Evolutionary conservation across 768 basidiomycete genomes (phyloP).

Genomic region (Dioszegia aurantiaca): DNA sequence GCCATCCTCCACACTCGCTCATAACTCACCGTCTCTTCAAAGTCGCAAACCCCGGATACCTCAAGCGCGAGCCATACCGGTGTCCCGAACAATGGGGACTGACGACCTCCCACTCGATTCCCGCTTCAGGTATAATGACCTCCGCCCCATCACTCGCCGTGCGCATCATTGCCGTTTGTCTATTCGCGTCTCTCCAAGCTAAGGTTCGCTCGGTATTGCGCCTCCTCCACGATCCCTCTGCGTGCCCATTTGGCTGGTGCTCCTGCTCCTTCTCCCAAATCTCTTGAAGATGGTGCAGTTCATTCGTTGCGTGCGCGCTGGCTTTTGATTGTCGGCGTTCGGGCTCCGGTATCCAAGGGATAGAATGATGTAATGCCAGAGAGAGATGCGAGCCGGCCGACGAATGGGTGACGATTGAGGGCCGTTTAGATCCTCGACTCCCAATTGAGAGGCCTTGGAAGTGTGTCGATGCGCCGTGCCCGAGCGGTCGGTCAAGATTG

Average conservation of each 20-base stretch:
- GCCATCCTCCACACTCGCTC: not conserved
- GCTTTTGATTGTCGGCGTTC: too few relatives aligned
- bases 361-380: not conserved
- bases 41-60: not conserved
- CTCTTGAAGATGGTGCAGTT: not conserved
- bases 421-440: conserved; percentile 27
- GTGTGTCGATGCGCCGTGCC: conserved; percentile 14
- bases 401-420: conserved; percentile 31
- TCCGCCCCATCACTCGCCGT: conserved; percentile 46
- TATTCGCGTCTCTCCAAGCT: conserved; percentile 28
- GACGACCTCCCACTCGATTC: conserved; percentile 41
- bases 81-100: conserved; percentile 38
- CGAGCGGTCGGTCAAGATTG: conserved; percentile 14
- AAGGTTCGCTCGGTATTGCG: conserved; percentile 21
- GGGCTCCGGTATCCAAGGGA: not conserved
- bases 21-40: conserved; percentile 24
- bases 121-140: conserved; percentile 35
- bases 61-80: conserved; percentile 12
- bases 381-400: conserved; percentile 23
- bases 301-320: not conserved
- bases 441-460: conserved; percentile 24
- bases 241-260: not conserved
- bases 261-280: not conserved
- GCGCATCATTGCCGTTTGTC: conserved; percentile 30
- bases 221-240: not conserved